A percentile compares a stretch with the other conserved stretches of the same genome.
These are phyloP conservation scores for Escovopsis sp. DNA, from an alignment of 2,329 filamentous ascomycete genomes.

Conservation along the genomic window DNA sequence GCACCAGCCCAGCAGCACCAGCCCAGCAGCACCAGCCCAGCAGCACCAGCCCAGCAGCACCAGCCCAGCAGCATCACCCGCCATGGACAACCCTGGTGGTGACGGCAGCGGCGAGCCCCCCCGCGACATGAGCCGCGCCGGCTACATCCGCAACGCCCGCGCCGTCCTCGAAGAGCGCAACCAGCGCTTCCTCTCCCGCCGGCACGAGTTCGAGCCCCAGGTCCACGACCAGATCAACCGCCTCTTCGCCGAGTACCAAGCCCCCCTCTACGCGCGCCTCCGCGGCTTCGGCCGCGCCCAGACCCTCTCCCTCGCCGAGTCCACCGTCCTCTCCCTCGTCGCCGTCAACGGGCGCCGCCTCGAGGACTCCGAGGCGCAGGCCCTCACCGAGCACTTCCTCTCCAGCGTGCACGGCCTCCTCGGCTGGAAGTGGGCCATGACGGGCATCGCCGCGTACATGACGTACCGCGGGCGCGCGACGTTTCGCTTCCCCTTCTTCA, in stretches of 20 bases:
- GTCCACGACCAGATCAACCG: slow-evolving; percentile 18
- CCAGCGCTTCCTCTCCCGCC: slow-evolving; percentile 13
- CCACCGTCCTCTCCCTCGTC: slow-evolving; percentile 14
- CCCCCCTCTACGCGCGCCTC: slow-evolving; percentile 17
- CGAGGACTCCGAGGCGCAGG: slow-evolving; percentile 21
- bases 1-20: no score
- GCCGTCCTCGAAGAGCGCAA: slow-evolving; percentile 19
- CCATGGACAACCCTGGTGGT: slow-evolving; percentile 7
- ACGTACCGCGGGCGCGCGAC: slow-evolving; percentile 15
- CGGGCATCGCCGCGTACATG: slow-evolving; percentile 11
- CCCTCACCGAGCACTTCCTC: slow-evolving; percentile 19
- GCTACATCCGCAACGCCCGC: slow-evolving; percentile 11
- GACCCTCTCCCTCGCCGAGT: slow-evolving; percentile 15
- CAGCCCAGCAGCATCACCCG: background rate
- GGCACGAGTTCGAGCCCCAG: slow-evolving; percentile 14
- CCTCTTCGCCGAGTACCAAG: slow-evolving; percentile 16
- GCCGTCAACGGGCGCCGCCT: slow-evolving; percentile 16
- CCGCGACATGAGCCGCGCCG: slow-evolving; percentile 8
- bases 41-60: background rate
- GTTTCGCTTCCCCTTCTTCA: slow-evolving; percentile 26
- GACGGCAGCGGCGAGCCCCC: slow-evolving; percentile 13
- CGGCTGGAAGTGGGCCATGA: slow-evolving; percentile 14
- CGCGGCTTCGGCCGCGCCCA: slow-evolving; percentile 14
- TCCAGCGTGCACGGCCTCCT: slow-evolving; percentile 17
- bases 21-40: no score